Percentiles rank a stretch among this genome's conserved stretches.
phyloP scores from a whole-genome alignment of 129 eudicot genomes.

The Pulicaria dysenterica region DNA sequence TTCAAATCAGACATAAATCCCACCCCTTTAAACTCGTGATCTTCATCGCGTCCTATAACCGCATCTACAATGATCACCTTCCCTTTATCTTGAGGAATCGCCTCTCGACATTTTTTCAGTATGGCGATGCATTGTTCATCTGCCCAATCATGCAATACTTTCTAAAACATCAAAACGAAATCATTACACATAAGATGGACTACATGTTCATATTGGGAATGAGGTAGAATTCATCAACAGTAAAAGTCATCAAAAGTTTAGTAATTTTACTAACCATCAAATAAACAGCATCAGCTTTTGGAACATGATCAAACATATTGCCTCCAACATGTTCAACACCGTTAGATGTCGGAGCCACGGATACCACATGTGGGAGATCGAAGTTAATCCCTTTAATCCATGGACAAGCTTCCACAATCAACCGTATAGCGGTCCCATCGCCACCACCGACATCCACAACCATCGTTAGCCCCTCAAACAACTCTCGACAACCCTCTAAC shows the following conservation, averaged over 20 bases:
- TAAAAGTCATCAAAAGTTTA: not conserved
- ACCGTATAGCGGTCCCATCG: not conserved
- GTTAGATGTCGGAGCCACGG: not conserved
- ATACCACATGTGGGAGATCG: constrained; percentile 4
- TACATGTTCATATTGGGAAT: too few relatives aligned
- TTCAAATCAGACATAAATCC: constrained; percentile 13
- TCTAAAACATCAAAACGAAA: constrained; percentile 3
- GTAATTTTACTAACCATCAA: not conserved
- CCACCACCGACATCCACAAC: constrained; percentile 5
- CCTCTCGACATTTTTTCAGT: constrained; percentile 20
- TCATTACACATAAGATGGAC: not conserved
- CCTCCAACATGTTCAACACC: constrained; percentile 16
- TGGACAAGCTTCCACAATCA: constrained; percentile 16
- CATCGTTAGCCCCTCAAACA: not conserved
- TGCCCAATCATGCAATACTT: constrained; percentile 20
- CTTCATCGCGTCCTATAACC: constrained; percentile 9
- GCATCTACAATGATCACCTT: constrained; percentile 22
- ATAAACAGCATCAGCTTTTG: constrained; percentile 1
- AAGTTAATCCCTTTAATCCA: constrained; percentile 14
- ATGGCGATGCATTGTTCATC: constrained; percentile 18
- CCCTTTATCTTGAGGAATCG: constrained; percentile 14
- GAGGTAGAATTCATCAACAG: too few relatives aligned
- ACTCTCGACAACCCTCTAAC: not conserved
- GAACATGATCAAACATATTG: not conserved
- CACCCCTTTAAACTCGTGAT: constrained; percentile 4